These are phyloP conservation scores for Starmerella ratchasimensis DNA, from an alignment of 805 yeast species.

Conservation along the genomic window DNA sequence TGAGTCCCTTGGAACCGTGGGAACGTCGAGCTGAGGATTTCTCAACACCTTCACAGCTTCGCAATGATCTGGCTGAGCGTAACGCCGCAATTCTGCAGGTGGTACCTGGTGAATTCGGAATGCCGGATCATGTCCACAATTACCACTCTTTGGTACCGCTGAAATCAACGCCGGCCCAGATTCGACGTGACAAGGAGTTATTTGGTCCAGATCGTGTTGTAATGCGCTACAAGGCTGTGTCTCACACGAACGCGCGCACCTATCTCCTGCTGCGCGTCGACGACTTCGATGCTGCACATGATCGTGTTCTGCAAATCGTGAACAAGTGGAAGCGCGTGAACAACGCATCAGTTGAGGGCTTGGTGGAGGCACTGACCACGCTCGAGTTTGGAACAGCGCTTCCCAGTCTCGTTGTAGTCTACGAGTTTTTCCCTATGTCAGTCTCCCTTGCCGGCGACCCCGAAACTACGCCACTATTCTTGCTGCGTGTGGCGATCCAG, in stretches of 20 bases:
- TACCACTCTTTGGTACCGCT: conserved; percentile 80
- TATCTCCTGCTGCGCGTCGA: conserved; percentile 69
- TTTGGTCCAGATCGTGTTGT: conserved; percentile 37
- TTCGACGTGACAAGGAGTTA: not conserved
- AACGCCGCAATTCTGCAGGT: conserved; percentile 71
- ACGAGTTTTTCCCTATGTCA: conserved; percentile 75
- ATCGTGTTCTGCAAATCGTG: conserved; percentile 44
- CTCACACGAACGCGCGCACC: conserved; percentile 62
- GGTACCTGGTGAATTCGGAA: conserved; percentile 35
- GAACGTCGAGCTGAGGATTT: conserved; percentile 57
- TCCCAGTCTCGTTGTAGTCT: conserved; percentile 44
- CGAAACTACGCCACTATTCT: conserved; percentile 21
- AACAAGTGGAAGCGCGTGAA: conserved; percentile 50
- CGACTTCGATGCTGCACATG: conserved; percentile 38
- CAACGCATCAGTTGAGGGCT: conserved; percentile 46
- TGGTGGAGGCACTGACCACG: conserved; percentile 75
- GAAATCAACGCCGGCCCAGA: conserved; percentile 30
- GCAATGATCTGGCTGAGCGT: conserved; percentile 56
- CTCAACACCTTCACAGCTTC: conserved; percentile 57
- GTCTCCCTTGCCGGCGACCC: conserved; percentile 46
- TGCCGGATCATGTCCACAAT: conserved; percentile 62
- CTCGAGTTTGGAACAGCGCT: conserved; percentile 41
- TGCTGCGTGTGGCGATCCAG: conserved; percentile 47
- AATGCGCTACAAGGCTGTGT: conserved; percentile 63
- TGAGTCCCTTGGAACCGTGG: conserved; percentile 43